phyloP scores from a whole-genome alignment of 1,139 yeast genomes.

The Saccharomyces hybrid region DNA sequence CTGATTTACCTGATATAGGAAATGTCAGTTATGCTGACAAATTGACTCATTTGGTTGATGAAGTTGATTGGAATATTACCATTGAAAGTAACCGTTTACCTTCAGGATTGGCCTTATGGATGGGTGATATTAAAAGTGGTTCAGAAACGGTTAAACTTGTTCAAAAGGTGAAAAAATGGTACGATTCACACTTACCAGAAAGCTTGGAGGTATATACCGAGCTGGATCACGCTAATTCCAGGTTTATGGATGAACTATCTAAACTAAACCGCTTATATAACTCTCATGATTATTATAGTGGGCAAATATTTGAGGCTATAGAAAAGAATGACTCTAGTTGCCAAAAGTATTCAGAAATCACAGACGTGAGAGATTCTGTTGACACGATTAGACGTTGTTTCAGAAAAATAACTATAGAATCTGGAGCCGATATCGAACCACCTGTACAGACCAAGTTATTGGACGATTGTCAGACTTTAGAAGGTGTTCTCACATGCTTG shows the following conservation, averaged over 20 bases:
- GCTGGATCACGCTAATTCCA: slow-evolving; percentile 53
- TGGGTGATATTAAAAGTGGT: slow-evolving; percentile 94
- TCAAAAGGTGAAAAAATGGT: slow-evolving; percentile 68
- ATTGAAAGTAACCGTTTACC: slow-evolving; percentile 58
- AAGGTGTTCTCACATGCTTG: slow-evolving; percentile 86
- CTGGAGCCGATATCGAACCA: slow-evolving; percentile 88
- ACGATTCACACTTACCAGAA: slow-evolving; percentile 42
- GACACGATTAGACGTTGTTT: slow-evolving; percentile 47
- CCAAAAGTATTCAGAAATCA: slow-evolving; percentile 13
- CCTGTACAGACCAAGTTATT: slow-evolving; percentile 60
- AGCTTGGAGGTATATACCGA: slow-evolving; percentile 47
- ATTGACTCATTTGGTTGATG: slow-evolving; percentile 39
- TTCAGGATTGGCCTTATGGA: slow-evolving; percentile 53
- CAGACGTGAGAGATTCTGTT: slow-evolving; percentile 36
- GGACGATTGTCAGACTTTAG: slow-evolving; percentile 48
- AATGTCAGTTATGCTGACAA: slow-evolving; percentile 18
- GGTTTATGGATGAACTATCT: slow-evolving; percentile 44
- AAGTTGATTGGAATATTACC: slow-evolving; percentile 50
- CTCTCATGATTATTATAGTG: neutral
- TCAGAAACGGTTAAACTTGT: slow-evolving; percentile 92
- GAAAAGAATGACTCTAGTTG: slow-evolving; percentile 14
- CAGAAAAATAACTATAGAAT: slow-evolving; percentile 49
- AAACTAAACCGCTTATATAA: slow-evolving; percentile 36
- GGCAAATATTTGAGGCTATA: slow-evolving; percentile 17
- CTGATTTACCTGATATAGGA: slow-evolving; percentile 33